phyloP scores from a whole-genome alignment of 163 green algal species.

The Scenedesmus sp. region DNA sequence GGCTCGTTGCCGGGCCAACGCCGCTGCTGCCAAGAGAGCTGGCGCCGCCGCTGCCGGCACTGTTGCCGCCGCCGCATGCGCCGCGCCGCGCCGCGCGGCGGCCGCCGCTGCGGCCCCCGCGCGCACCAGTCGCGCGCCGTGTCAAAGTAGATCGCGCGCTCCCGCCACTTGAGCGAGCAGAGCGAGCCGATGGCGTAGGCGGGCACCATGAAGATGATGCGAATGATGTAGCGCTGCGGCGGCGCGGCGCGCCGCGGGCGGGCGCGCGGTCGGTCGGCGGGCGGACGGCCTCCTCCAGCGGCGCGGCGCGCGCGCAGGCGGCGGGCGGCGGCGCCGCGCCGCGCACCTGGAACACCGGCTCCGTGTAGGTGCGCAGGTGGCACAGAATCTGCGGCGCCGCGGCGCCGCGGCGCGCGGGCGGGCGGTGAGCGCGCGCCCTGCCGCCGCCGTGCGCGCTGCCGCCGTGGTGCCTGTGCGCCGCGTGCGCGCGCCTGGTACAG shows the following conservation, averaged over 20 bases:
- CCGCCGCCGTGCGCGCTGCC: no score
- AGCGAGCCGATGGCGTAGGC: conserved; percentile 93
- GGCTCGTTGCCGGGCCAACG: not conserved
- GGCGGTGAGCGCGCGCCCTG: not conserved
- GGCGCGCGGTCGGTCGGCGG: no score
- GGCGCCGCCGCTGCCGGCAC: not conserved
- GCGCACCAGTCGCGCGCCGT: conserved; percentile 89
- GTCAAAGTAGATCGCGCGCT: conserved; percentile 89
- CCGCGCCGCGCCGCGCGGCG: not conserved
- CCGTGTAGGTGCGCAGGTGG: conserved; percentile 91
- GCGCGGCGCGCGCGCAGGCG: no score
- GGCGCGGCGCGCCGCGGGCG: no score
- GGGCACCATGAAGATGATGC: conserved; percentile 98
- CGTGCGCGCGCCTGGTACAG: conserved; percentile 30
- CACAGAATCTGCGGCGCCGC: conserved; percentile 47
- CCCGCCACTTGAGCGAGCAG: conserved; percentile 77
- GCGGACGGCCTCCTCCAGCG: no score
- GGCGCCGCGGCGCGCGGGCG: no score
- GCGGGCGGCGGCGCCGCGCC: no score
- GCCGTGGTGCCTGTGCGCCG: no score
- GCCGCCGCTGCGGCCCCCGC: not conserved
- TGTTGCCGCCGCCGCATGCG: not conserved
- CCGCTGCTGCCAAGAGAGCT: not conserved
- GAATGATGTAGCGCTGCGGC: conserved; percentile 95
- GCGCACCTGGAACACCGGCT: conserved; percentile 87